Conservation (phyloP, 2,329 filamentous ascomycete species). For the Neopestalotiopsis clavispora region DNA sequence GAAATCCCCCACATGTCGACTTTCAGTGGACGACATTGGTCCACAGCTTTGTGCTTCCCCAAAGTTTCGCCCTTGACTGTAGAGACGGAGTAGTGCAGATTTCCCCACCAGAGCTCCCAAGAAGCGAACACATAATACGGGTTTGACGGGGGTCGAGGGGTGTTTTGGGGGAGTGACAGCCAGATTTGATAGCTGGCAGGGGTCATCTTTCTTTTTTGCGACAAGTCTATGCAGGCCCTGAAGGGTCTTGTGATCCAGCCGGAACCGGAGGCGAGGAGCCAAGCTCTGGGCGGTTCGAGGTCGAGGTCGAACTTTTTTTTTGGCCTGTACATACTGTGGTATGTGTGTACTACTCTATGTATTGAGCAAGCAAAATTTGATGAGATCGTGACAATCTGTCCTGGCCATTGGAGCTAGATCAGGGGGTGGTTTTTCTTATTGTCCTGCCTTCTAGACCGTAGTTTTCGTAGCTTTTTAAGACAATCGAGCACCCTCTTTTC, state of each 20-base stretch:
- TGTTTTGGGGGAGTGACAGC: background rate
- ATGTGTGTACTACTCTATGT: background rate
- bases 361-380: background rate
- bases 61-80: background rate
- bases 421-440: conserved; percentile 5
- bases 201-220: background rate
- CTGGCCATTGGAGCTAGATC: background rate
- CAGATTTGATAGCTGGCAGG: background rate
- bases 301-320: background rate
- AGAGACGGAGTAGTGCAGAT: background rate
- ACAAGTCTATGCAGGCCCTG: background rate
- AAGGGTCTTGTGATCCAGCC: conserved; percentile 1
- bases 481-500: background rate
- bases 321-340: background rate
- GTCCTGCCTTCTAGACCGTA: background rate
- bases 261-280: background rate
- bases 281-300: background rate
- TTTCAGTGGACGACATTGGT: background rate
- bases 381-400: background rate
- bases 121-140: conserved; percentile 1
- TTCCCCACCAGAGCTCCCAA: conserved; percentile 9
- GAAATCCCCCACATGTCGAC: conserved; percentile 8
- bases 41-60: background rate
- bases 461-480: background rate
- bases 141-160: background rate